Evolutionary conservation across 2,329 filamentous ascomycete genomes (phyloP).

Genomic region (Aspergillus udagawae): DNA sequence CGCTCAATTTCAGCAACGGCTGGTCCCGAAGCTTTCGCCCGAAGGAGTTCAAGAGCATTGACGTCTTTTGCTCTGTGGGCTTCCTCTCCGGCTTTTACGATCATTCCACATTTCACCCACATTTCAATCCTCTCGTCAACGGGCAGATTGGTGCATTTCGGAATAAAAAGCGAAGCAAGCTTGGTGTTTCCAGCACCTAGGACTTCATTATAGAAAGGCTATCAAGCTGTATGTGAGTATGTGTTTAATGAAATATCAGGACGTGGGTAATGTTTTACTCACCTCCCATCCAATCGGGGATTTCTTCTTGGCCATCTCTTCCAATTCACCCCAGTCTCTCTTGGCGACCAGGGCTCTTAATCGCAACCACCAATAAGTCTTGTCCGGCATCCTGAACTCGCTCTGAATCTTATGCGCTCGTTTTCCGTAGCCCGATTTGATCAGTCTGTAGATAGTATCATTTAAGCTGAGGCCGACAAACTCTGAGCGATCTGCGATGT

Average conservation of each 20-base stretch:
- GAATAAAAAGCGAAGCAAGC: constrained; percentile 76
- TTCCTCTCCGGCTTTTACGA: constrained; percentile 85
- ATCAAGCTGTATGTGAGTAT: constrained; percentile 27
- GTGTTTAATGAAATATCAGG: constrained; percentile 5
- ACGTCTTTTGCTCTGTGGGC: constrained; percentile 77
- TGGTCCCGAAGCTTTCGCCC: constrained; percentile 67
- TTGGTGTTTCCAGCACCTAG: constrained; percentile 86
- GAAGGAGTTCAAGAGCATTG: constrained; percentile 67
- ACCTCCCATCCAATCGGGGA: constrained; percentile 97
- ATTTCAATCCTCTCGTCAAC: constrained; percentile 73
- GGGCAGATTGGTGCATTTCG: constrained; percentile 74
- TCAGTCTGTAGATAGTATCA: constrained; percentile 85
- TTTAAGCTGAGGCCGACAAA: constrained; percentile 85
- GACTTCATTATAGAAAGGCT: constrained; percentile 89
- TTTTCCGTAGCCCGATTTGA: constrained; percentile 75
- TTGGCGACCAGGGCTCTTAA: constrained; percentile 84
- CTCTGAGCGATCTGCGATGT: constrained; percentile 59
- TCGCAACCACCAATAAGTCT: constrained; percentile 81
- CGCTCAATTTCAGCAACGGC: constrained; percentile 78
- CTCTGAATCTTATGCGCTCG: constrained; percentile 81
- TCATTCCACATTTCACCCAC: constrained; percentile 94
- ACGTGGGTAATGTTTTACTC: constrained; percentile 33
- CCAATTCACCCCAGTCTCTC: constrained; percentile 87
- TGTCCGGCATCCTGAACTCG: constrained; percentile 91
- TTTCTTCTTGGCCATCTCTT: constrained; percentile 75